phyloP scores from a whole-genome alignment of 2,329 filamentous ascomycete genomes.

The Cordyceps tenuipes region DNA sequence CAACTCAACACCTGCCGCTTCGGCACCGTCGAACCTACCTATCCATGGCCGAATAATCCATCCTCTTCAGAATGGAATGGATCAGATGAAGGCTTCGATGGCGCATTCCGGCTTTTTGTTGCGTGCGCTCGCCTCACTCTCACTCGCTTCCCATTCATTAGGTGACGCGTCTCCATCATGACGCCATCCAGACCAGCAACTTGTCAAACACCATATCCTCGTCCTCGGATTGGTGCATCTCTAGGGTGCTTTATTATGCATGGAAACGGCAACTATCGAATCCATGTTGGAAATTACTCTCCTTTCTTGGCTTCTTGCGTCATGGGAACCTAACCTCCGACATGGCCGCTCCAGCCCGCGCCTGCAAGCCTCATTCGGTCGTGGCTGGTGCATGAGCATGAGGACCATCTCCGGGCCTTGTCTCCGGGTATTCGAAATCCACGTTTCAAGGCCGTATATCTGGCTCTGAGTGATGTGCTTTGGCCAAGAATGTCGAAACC shows the following conservation, averaged over 20 bases:
- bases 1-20: neutral
- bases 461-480: neutral
- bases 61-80: neutral
- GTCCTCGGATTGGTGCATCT: neutral
- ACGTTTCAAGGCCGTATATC: neutral
- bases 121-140: neutral
- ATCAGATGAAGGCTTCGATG: neutral
- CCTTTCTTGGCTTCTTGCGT: neutral
- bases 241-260: neutral
- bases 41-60: neutral
- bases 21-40: neutral
- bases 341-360: neutral
- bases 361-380: neutral
- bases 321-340: neutral
- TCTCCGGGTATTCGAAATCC: neutral
- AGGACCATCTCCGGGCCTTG: neutral
- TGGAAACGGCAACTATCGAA: neutral
- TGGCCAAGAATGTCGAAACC: slow-evolving; percentile 2
- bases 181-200: neutral
- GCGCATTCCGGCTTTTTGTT: neutral
- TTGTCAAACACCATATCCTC: neutral
- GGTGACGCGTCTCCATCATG: neutral
- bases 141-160: slow-evolving; percentile 14
- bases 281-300: neutral
- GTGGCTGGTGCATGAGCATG: neutral